phyloP scores from a whole-genome alignment of 768 basidiomycete genomes.

The Brasilioporus rufonigricans region DNA sequence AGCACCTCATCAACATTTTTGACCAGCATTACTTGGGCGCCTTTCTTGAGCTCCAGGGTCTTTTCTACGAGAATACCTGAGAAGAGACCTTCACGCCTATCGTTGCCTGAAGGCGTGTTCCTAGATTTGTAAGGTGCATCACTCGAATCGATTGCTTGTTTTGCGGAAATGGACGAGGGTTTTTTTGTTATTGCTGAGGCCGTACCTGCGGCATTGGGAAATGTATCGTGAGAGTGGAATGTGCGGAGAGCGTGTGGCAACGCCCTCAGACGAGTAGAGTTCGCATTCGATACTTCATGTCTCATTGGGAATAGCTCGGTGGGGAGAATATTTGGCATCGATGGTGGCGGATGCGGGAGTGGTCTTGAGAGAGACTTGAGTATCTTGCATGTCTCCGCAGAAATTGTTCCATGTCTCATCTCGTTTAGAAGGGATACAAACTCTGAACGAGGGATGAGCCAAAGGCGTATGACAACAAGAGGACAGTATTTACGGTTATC shows the following conservation, averaged over 20 bases:
- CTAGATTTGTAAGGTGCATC: constrained; percentile 32
- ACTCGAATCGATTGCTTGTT: not conserved
- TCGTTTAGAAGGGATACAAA: constrained; percentile 77
- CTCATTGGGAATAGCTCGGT: constrained; percentile 65
- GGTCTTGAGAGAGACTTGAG: constrained; percentile 46
- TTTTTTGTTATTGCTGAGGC: constrained; percentile 2
- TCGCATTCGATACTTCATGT: constrained; percentile 66
- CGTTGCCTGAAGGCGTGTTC: constrained; percentile 11
- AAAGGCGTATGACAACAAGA: not conserved
- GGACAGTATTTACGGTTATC: constrained; percentile 49
- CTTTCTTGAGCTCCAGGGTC: constrained; percentile 53
- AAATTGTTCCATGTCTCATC: constrained; percentile 61
- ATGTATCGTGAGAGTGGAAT: constrained; percentile 54
- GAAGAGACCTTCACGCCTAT: constrained; percentile 52
- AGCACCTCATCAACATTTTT: constrained; percentile 61
- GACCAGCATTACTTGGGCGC: constrained; percentile 68
- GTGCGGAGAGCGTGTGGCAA: constrained; percentile 41
- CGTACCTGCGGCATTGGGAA: constrained; percentile 11
- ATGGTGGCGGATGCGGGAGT: constrained; percentile 22
- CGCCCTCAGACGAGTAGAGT: constrained; percentile 49
- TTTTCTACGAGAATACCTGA: constrained; percentile 61
- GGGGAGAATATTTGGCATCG: constrained; percentile 38
- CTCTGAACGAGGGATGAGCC: constrained; percentile 33
- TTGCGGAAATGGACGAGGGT: not conserved
- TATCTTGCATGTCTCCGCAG: constrained; percentile 40